These are phyloP conservation scores for Silybum marianum DNA, from an alignment of 129 eudicot species.

Conservation along the genomic window DNA sequence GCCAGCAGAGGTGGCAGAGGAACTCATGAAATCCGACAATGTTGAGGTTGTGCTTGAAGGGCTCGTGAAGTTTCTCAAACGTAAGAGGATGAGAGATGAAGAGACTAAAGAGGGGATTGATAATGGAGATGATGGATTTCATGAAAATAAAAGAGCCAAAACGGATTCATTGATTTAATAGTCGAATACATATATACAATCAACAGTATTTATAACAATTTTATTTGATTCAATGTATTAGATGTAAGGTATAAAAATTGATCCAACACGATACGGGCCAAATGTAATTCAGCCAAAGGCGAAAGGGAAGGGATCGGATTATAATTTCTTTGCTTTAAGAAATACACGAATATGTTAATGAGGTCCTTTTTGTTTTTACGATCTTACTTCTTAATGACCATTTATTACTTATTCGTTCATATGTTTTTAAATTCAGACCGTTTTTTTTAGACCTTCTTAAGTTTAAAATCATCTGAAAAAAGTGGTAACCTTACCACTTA, in stretches of 20 bases:
- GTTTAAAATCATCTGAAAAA: no score
- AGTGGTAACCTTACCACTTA: no score
- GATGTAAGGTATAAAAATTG: no score
- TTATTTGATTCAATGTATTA: neutral
- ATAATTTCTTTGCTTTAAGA: no score
- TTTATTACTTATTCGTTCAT: no score
- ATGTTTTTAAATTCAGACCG: no score
- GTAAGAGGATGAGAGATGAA: constrained; percentile 40
- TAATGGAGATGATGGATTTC: constrained; percentile 11
- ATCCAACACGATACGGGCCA: neutral
- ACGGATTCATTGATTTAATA: neutral
- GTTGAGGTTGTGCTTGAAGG: constrained; percentile 48
- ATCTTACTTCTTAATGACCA: no score
- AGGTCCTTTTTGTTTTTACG: no score
- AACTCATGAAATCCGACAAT: constrained; percentile 59
- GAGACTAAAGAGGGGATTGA: constrained; percentile 12
- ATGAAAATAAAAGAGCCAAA: constrained; percentile 24
- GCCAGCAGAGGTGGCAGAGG: constrained; percentile 77
- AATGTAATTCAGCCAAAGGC: no score
- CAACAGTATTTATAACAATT: neutral
- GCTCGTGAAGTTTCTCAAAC: constrained; percentile 37
- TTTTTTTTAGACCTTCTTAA: no score
- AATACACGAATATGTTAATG: no score
- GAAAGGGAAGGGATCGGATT: no score
- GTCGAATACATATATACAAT: neutral